Evolutionary conservation across 1,139 yeast genomes (phyloP).

Genomic region (Pichia sp.): DNA sequence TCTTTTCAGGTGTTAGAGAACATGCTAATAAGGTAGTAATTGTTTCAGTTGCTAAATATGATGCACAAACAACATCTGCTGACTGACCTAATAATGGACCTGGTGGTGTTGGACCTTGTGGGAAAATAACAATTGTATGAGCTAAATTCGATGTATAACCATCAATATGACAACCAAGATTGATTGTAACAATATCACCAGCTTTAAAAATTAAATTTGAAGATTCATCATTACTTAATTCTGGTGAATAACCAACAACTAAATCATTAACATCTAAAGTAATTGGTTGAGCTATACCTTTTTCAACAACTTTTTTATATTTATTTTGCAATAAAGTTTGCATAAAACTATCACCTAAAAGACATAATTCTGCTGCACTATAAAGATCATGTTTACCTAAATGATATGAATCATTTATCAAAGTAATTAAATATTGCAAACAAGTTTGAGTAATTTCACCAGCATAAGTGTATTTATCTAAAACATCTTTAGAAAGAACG

Average conservation of each 20-base stretch:
- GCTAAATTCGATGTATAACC: constrained; percentile 86
- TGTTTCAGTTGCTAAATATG: constrained; percentile 84
- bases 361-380: constrained; percentile 70
- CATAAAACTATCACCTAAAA: constrained; percentile 73
- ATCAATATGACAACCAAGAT: constrained; percentile 86
- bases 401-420: constrained; percentile 70
- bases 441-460: constrained; percentile 92
- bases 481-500: constrained; percentile 50
- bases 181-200: constrained; percentile 82
- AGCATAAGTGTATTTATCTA: constrained; percentile 82
- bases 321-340: constrained; percentile 47
- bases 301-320: constrained; percentile 60
- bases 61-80: constrained; percentile 88
- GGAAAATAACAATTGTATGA: constrained; percentile 81
- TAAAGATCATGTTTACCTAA: constrained; percentile 41
- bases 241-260: constrained; percentile 79
- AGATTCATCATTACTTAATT: constrained; percentile 51
- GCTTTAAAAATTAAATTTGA: constrained; percentile 46
- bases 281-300: constrained; percentile 91
- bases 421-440: constrained; percentile 54
- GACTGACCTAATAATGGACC: constrained; percentile 79
- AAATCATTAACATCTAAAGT: constrained; percentile 79
- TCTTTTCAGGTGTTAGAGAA: constrained; percentile 66
- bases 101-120: constrained; percentile 50
- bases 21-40: constrained; percentile 69